A percentile compares a stretch with the other conserved stretches of the same genome.
phyloP scores from a whole-genome alignment of 306 rosid species.

The Lathyrus tuberosus region DNA sequence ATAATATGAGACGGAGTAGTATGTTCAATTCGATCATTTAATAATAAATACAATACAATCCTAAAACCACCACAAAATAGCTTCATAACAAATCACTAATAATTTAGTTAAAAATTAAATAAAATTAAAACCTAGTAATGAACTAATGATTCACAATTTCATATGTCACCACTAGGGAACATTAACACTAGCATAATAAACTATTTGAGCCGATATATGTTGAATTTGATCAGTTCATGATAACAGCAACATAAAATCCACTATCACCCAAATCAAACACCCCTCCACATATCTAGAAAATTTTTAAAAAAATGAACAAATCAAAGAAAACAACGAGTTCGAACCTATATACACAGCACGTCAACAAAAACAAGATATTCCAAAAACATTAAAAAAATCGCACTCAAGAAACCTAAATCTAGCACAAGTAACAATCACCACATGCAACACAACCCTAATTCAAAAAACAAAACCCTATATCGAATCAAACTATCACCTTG shows the following conservation, averaged over 20 bases:
- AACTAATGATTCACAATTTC: background rate
- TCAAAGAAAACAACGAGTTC: background rate
- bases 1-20: no score
- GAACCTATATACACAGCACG: background rate
- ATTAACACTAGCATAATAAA: background rate
- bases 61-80: slow-evolving; percentile 33
- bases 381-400: background rate
- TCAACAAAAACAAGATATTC: slow-evolving; percentile 2
- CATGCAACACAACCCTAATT: slow-evolving; percentile 39
- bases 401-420: slow-evolving; percentile 18
- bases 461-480: slow-evolving; percentile 36
- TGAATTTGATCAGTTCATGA: background rate
- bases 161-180: background rate
- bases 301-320: background rate
- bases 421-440: background rate
- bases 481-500: slow-evolving; percentile 7
- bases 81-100: background rate
- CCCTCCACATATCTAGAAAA: background rate
- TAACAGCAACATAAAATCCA: background rate
- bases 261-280: slow-evolving; percentile 25
- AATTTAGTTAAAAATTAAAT: background rate
- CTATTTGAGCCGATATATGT: no score
- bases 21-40: background rate
- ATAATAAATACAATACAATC: slow-evolving; percentile 23
- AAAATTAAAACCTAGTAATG: background rate